These are phyloP conservation scores for Bothriochloa decipiens DNA, from an alignment of 176 grass and related monocot genomes.

Conservation along the genomic window DNA sequence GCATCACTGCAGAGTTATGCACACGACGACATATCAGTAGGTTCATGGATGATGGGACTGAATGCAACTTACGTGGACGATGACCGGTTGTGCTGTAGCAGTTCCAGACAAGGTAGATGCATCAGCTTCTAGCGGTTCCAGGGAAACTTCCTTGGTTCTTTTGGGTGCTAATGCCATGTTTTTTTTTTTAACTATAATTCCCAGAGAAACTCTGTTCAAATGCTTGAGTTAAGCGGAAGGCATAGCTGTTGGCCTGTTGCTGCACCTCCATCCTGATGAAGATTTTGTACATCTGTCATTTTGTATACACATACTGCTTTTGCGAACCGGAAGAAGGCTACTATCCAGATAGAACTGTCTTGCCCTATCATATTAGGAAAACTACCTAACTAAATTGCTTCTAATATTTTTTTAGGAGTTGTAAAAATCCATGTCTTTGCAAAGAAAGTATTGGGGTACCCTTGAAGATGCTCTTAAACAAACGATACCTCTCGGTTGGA, in stretches of 20 bases:
- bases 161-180: constrained; percentile 9
- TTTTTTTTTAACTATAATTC: background rate
- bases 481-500: no score
- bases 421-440: no score
- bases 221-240: constrained; percentile 33
- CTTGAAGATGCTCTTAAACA: no score
- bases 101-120: constrained; percentile 76
- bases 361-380: no score
- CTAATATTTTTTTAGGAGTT: no score
- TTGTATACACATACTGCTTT: constrained; percentile 30
- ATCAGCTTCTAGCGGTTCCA: background rate
- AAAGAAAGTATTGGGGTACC: no score
- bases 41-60: constrained; percentile 95
- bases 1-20: constrained; percentile 85
- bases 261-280: background rate
- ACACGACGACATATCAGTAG: constrained; percentile 86
- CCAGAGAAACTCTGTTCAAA: constrained; percentile 65
- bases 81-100: constrained; percentile 79
- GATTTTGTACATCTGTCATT: constrained; percentile 18
- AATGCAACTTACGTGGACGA: constrained; percentile 89
- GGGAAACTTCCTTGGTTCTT: background rate
- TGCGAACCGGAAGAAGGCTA: background rate
- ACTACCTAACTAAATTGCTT: background rate
- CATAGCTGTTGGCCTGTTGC: background rate
- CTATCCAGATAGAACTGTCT: background rate